Conservation (phyloP, 495 filamentous ascomycete species). For the Aspergillus hancockii region DNA sequence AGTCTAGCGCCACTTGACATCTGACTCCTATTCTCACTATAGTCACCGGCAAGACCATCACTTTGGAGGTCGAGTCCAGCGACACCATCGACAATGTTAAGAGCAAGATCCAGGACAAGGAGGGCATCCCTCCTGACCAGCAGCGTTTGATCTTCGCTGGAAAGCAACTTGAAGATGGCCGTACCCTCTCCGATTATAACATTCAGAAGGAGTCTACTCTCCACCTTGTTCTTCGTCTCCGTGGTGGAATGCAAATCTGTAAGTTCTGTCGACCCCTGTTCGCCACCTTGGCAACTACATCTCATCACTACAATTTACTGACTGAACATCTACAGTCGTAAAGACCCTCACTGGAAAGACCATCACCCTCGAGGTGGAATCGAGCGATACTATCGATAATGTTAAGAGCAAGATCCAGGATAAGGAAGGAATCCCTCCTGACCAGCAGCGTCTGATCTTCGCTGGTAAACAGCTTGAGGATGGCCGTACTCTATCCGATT, state of each 20-base stretch:
- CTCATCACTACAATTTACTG: slow-evolving; percentile 14
- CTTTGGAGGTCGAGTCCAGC: slow-evolving; percentile 95
- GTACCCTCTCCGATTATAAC: slow-evolving; percentile 96
- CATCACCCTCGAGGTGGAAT: slow-evolving; percentile 97
- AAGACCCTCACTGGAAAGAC: slow-evolving; percentile 96
- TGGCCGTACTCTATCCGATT: slow-evolving; percentile 69
- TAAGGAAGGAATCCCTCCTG: slow-evolving; percentile 76
- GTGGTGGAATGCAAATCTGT: slow-evolving; percentile 99
- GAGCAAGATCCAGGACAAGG: slow-evolving; percentile 99
- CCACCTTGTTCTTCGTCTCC: slow-evolving; percentile 93
- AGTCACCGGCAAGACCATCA: slow-evolving; percentile 98
- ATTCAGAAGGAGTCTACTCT: slow-evolving; percentile 98
- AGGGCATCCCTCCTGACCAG: slow-evolving; percentile 96
- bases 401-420: slow-evolving; percentile 83
- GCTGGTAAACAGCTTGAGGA: slow-evolving; percentile 74
- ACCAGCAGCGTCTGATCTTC: slow-evolving; percentile 76
- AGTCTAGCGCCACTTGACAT: slow-evolving; percentile 10
- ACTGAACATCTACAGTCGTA: slow-evolving; percentile 54
- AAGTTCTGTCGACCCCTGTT: slow-evolving; percentile 38
- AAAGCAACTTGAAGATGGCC: slow-evolving; percentile 97
- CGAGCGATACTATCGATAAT: slow-evolving; percentile 94
- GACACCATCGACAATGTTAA: slow-evolving; percentile 99
- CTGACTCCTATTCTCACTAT: slow-evolving; percentile 1
- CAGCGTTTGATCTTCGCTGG: slow-evolving; percentile 98
- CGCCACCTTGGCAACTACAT: slow-evolving; percentile 15